Evolutionary conservation across 1,284 basidiomycete genomes (phyloP).

Genomic region (Cryptococcus amylolentus): DNA sequence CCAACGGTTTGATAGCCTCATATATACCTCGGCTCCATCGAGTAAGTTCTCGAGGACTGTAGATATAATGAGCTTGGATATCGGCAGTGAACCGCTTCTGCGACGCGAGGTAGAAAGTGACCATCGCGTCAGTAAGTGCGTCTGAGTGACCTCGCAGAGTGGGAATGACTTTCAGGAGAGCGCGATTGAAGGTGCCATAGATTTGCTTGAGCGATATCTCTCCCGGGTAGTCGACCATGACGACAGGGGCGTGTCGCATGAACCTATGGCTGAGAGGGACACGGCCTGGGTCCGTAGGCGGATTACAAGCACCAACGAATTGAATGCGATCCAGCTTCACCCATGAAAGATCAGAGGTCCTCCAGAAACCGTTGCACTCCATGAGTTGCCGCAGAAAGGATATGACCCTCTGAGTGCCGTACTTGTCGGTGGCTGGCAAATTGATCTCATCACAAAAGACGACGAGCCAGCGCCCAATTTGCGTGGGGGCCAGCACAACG

Average conservation of each 20-base stretch:
- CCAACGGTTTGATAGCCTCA: constrained; percentile 89
- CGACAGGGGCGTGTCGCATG: constrained; percentile 94
- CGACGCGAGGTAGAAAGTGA: constrained; percentile 88
- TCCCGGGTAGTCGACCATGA: constrained; percentile 99
- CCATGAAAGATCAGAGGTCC: constrained; percentile 93
- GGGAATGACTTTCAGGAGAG: constrained; percentile 91
- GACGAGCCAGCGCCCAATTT: constrained; percentile 97
- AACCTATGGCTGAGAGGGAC: constrained; percentile 97
- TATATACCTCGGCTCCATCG: constrained; percentile 98
- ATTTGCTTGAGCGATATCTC: constrained; percentile 97
- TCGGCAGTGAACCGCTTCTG: constrained; percentile 95
- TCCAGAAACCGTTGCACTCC: constrained; percentile 92
- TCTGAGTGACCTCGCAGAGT: constrained; percentile 89
- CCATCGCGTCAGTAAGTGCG: constrained; percentile 96
- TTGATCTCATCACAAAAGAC: constrained; percentile 99
- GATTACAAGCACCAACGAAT: constrained; percentile 99
- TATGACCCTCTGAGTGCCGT: constrained; percentile 97
- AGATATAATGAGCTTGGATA: constrained; percentile 96
- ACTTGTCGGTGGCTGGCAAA: constrained; percentile 93
- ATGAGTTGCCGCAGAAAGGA: constrained; percentile 97
- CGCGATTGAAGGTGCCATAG: constrained; percentile 98
- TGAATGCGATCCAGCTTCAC: constrained; percentile 96
- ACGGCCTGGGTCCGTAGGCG: constrained; percentile 98
- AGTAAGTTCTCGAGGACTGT: constrained; percentile 97
- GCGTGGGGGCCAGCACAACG: constrained; percentile 84